Conservation (phyloP, 2,329 filamentous ascomycete genomes). For the Onygena corvina region DNA sequence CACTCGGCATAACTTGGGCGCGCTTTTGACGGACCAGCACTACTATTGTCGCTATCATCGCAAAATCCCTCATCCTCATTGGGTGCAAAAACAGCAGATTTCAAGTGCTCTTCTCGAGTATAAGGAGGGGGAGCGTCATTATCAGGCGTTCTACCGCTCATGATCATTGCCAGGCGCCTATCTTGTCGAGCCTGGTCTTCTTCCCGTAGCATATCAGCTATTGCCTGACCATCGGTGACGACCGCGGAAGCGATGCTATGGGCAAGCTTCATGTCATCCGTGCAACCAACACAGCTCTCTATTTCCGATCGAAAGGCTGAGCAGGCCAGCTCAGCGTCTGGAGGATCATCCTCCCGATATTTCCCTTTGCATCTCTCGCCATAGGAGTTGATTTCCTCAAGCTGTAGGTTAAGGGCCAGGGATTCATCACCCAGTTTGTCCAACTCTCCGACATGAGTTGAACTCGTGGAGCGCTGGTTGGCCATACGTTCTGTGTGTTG, state of each 20-base stretch:
- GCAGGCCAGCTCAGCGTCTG: not conserved
- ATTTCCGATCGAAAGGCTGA: not conserved
- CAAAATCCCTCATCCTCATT: not conserved
- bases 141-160: not conserved
- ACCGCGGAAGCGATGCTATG: slow-evolving; percentile 7
- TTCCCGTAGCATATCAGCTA: not conserved
- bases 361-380: not conserved
- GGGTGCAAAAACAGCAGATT: not conserved
- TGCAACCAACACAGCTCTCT: not conserved
- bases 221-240: not conserved
- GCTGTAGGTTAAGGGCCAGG: not conserved
- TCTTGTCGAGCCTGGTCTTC: slow-evolving; percentile 2
- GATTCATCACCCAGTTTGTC: not conserved
- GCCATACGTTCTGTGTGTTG: not conserved
- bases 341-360: not conserved
- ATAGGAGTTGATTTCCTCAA: not conserved
- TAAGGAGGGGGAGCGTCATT: not conserved
- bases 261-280: slow-evolving; percentile 2
- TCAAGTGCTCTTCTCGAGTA: not conserved
- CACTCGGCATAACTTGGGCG: not conserved
- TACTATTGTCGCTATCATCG: not conserved
- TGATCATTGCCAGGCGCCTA: slow-evolving; percentile 1
- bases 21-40: slow-evolving; percentile 5
- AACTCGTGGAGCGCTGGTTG: not conserved
- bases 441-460: not conserved